Evolutionary conservation across 208 protist genomes (phyloP), one percentile per base, ranked within the genome.

Genomic region (Phytomonas sp.): DNA sequence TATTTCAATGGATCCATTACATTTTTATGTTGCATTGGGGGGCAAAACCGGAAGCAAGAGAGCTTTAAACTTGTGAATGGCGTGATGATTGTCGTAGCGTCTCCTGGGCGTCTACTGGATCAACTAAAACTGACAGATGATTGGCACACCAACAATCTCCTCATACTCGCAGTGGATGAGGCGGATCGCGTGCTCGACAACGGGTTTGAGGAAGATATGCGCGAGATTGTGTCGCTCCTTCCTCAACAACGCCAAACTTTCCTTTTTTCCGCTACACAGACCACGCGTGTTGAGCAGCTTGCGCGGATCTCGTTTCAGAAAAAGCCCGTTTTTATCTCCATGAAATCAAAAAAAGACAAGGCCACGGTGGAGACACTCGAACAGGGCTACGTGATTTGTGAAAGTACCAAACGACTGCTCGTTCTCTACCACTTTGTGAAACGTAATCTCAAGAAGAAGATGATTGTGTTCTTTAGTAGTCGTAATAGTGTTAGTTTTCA

Each of bases 381-480:
- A 74, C 97, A 99, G 83, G 98, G 98, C 63, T 99, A 99, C 84
- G 96, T 99, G 4, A 86, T 99, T 23, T 98, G 97, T 80, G 82
- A 92, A 19, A 88, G 87, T 36, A 94, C 99, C 70, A 77, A 94
- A 71, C 92, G 98, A 26, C 98, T 99, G 36, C 85, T 99, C 29
- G 92, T 99, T 23, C 88, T 99, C 0, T 99, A 99, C 83, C 98
- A 99, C 42, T 99, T 99, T 83, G 85, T 99, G 7, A 99, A 99
- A 82, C 98, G 98, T 72, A 98, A 99, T 81, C 49, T 95, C 33
- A 97, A 98, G 73, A 98, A 99, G 80, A 97, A 98, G 79, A 83
- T 99, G 34, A 99, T 99, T 77, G 98, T 99, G 70, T 99, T 99
- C 84, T 97, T 99, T 62, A 98, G 94, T 67, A 97, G 91, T 52